Base-by-base conservation (phyloP, 768 basidiomycete genomes). In the Mycena polygramma region DNA sequence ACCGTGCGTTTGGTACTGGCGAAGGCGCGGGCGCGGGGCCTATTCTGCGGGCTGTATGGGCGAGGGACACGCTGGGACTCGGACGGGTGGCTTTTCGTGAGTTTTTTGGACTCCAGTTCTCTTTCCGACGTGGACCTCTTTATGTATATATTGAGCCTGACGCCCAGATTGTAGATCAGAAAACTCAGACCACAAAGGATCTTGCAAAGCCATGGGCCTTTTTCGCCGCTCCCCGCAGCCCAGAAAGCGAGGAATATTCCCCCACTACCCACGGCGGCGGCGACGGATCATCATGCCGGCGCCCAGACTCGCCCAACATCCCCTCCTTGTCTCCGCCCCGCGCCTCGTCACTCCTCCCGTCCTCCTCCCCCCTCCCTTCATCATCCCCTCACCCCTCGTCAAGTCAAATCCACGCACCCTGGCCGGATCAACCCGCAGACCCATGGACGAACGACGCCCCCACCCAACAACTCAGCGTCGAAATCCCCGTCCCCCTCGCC, bases 21-120 rank as follows among this genome's bases (percentile, higher is more conserved):
- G 71, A 71, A 39, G 68, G 71, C 11, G 69, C 53, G 15, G 71
- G 68, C 5, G 46, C 26, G 14, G 71, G 70, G 17, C 62, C 66
- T 10, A 74, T 78, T 20, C 78, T 94, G 11, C 80, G 88, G 15
- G 92, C 90, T 0, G 83, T 94, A 0, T 96, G 94, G 94, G 92
- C 93, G 19, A 83, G 95, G 62, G 93, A 93, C 75, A 92, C 91
- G 15, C 80, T 96, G 0, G 94, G 94, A 1, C 77, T 96, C 24
- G 83, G 80, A 4, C 73, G 81, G 19, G 80, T 78, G 24, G 88
- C 91, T 20, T 96, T 94, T 75, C 70, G 94, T 95, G 75, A 79
- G 94, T 87, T 59, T 54, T 53, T 24, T 46, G 45, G 14, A 46
- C 45, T n/a, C n/a, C n/a, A n/a, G n/a, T n/a, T n/a, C n/a, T n/a